These are phyloP conservation scores for Malassezia japonica DNA, from an alignment of 1,284 basidiomycete species.

Conservation along the genomic window DNA sequence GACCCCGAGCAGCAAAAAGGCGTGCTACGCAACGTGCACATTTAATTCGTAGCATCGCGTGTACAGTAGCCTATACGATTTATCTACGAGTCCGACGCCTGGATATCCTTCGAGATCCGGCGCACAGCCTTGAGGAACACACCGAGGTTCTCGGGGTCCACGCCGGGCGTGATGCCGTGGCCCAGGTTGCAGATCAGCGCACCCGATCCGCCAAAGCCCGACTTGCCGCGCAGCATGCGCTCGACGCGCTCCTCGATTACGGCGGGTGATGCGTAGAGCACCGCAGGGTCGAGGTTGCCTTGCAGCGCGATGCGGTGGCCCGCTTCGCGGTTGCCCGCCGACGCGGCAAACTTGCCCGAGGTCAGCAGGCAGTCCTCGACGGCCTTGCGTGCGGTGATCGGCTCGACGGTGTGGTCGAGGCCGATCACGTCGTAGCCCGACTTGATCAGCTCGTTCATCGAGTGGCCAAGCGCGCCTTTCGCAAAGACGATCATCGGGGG, in stretches of 20 bases:
- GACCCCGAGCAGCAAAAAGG: not conserved
- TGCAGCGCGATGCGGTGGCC: constrained; percentile 63
- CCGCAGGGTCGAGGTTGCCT: constrained; percentile 81
- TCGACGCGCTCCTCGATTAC: constrained; percentile 81
- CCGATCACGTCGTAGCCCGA: constrained; percentile 47
- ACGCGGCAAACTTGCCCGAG: constrained; percentile 22
- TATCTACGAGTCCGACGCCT: not conserved
- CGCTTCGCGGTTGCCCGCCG: constrained; percentile 28
- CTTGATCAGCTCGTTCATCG: constrained; percentile 39
- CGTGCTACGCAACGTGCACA: not conserved
- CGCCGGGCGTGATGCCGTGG: constrained; percentile 66
- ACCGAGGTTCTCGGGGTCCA: constrained; percentile 44
- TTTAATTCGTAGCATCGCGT: not conserved
- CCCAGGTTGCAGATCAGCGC: constrained; percentile 81
- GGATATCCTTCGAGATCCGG: constrained; percentile 35
- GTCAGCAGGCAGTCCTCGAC: constrained; percentile 21
- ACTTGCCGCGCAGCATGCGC: constrained; percentile 58
- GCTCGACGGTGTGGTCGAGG: constrained; percentile 45
- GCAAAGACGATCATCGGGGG: constrained; percentile 46
- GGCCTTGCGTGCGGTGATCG: constrained; percentile 34
- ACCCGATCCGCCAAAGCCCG: constrained; percentile 58
- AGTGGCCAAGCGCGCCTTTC: constrained; percentile 43
- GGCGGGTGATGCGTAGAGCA: constrained; percentile 69
- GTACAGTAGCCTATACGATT: not conserved
- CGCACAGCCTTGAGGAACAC: constrained; percentile 42